Evolutionary conservation across 1,284 basidiomycete species (phyloP).

Genomic region (Naganishia cerealis): DNA sequence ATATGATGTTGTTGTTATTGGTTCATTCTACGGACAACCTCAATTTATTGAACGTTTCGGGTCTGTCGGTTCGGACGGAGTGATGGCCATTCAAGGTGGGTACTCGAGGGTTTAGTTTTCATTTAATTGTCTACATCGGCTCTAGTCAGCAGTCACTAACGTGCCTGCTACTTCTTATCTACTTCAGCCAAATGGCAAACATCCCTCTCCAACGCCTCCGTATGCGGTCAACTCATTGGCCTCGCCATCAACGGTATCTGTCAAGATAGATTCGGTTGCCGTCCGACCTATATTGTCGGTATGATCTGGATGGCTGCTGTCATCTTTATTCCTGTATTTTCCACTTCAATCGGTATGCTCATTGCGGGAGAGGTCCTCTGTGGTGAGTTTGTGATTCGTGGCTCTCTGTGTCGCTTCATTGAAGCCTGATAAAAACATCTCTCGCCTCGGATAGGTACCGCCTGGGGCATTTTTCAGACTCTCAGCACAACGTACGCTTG

Average conservation of each 20-base stretch:
- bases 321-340: constrained; percentile 53
- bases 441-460: constrained; percentile 3
- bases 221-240: constrained; percentile 48
- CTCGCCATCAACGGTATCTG: constrained; percentile 44
- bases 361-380: constrained; percentile 39
- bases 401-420: background rate
- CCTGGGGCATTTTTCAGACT: constrained; percentile 33
- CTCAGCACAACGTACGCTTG: constrained; percentile 50
- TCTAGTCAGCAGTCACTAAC: too few species aligned
- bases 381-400: background rate
- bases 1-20: constrained; percentile 37
- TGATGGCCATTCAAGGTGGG: constrained; percentile 15
- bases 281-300: constrained; percentile 44
- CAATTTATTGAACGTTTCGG: constrained; percentile 42
- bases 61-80: constrained; percentile 21
- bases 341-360: constrained; percentile 49
- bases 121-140: constrained; percentile 13
- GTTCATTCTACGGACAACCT: constrained; percentile 43
- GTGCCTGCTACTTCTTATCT: constrained; percentile 37
- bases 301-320: constrained; percentile 44
- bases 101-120: constrained; percentile 6
- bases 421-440: background rate
- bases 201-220: constrained; percentile 48
- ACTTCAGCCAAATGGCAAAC: constrained; percentile 53
- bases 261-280: constrained; percentile 47